Percentiles rank a stretch among this genome's conserved stretches.
These are phyloP conservation scores for Hemisphaericaspora xylofermentans DNA, from an alignment of 1,139 yeast genomes.

Conservation along the genomic window DNA sequence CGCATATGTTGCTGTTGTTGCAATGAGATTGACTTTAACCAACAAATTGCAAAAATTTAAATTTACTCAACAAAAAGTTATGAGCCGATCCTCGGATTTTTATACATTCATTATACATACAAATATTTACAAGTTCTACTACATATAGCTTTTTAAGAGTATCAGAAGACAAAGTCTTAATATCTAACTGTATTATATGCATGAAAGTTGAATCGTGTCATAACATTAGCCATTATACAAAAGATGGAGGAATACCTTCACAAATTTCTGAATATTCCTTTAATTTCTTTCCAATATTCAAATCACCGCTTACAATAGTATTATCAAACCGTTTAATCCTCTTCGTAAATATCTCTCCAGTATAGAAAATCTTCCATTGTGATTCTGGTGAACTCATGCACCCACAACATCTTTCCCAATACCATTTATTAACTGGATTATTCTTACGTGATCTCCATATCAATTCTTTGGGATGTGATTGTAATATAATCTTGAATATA, in stretches of 20 bases:
- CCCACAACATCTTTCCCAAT: slow-evolving; percentile 86
- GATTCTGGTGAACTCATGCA: slow-evolving; percentile 53
- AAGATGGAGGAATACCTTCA: slow-evolving; percentile 37
- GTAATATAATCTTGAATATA: slow-evolving; percentile 76
- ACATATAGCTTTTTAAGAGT: too few species aligned
- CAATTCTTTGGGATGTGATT: slow-evolving; percentile 68
- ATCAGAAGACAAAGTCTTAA: too few species aligned
- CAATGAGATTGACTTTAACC: background rate
- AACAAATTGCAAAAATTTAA: background rate
- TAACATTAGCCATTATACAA: slow-evolving; percentile 18
- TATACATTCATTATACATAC: too few species aligned
- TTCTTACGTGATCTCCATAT: slow-evolving; percentile 85
- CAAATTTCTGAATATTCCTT: slow-evolving; percentile 30
- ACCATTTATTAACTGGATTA: slow-evolving; percentile 97
- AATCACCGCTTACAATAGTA: slow-evolving; percentile 16
- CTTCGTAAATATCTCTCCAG: slow-evolving; percentile 51
- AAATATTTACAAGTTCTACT: too few species aligned
- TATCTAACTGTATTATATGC: too few species aligned
- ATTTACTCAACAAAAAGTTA: background rate
- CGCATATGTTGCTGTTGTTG: too few species aligned
- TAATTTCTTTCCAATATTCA: slow-evolving; percentile 31
- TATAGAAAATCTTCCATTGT: slow-evolving; percentile 69
- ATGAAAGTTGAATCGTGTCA: too few species aligned
- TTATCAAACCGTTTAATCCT: slow-evolving; percentile 21
- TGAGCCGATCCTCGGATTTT: background rate